Evolutionary conservation across 257 asterid species (phyloP).

Genomic region (Lycium barbarum): DNA sequence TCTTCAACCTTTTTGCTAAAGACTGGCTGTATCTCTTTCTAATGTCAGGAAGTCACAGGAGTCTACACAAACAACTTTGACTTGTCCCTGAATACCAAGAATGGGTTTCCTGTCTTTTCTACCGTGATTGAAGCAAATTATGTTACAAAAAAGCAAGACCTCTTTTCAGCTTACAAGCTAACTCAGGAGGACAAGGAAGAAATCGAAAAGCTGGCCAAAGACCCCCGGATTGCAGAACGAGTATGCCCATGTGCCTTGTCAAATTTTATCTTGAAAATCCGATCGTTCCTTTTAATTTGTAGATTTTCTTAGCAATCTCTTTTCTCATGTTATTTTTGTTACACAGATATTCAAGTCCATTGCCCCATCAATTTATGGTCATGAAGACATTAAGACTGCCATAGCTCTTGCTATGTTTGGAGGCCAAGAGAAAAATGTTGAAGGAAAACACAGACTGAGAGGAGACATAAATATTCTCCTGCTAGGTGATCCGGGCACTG

Average conservation of each 20-base stretch:
- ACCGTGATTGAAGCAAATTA: conserved; percentile 98
- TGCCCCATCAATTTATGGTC: conserved; percentile 97
- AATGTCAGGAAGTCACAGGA: conserved; percentile 93
- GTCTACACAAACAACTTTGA: conserved; percentile 95
- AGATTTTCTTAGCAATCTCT: conserved; percentile 8
- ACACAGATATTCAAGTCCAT: conserved; percentile 84
- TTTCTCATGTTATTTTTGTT: conserved; percentile 8
- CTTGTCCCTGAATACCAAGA: conserved; percentile 92
- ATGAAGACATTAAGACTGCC: conserved; percentile 96
- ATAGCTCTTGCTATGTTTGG: conserved; percentile 98
- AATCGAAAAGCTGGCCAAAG: conserved; percentile 93
- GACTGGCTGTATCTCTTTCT: not conserved
- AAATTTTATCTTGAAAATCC: not conserved
- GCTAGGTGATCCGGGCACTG: conserved; percentile 99
- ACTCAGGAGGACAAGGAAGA: conserved; percentile 98
- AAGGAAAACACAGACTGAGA: conserved; percentile 90
- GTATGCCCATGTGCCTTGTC: conserved; percentile 44
- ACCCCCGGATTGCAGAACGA: conserved; percentile 94
- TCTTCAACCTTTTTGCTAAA: not conserved
- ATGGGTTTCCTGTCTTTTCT: conserved; percentile 99
- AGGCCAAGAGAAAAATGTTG: conserved; percentile 95
- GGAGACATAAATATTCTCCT: conserved; percentile 97
- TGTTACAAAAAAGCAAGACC: conserved; percentile 93
- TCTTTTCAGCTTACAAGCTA: conserved; percentile 95
- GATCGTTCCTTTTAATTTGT: not conserved